These are phyloP conservation scores for Corchorus olitorius DNA, from an alignment of 345 rosid genomes.

Conservation along the genomic window DNA sequence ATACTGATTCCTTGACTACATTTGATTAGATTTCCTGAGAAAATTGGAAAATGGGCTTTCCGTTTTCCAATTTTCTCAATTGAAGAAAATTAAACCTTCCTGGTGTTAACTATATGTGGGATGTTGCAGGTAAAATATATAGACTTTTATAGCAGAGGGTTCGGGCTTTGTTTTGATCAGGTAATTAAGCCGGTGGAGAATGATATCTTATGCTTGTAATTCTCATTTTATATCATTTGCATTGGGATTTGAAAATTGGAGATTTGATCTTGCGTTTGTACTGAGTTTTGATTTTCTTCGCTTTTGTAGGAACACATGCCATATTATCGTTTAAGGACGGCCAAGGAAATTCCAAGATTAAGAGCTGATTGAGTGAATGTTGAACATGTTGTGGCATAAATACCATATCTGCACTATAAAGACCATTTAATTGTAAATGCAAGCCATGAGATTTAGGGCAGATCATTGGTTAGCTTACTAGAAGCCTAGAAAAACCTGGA, in stretches of 20 bases:
- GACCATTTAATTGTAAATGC: background rate
- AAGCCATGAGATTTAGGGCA: background rate
- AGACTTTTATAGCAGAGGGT: conserved; percentile 88
- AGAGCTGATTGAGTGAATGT: conserved; percentile 70
- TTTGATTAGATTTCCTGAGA: conserved; percentile 72
- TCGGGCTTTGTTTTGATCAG: conserved; percentile 86
- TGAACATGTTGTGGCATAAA: background rate
- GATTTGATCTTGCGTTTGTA: background rate
- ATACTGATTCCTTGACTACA: conserved; percentile 17
- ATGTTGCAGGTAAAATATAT: conserved; percentile 95
- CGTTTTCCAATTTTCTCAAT: conserved; percentile 95
- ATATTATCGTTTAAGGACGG: conserved; percentile 85
- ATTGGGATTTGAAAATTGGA: background rate
- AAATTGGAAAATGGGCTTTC: conserved; percentile 86
- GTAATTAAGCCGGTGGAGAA: conserved; percentile 39
- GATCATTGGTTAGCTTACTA: too few relatives aligned
- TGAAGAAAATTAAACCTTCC: too few relatives aligned
- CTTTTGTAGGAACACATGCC: conserved; percentile 83
- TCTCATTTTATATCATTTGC: background rate
- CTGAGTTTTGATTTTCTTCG: background rate
- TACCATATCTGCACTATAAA: background rate
- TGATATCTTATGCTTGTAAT: background rate
- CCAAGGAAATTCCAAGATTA: conserved; percentile 81
- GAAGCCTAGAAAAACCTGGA: too few relatives aligned
- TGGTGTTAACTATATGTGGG: too few relatives aligned